Evolutionary conservation across 2,329 filamentous ascomycete species (phyloP).

Genomic region (Ophiocordyceps unilateralis): DNA sequence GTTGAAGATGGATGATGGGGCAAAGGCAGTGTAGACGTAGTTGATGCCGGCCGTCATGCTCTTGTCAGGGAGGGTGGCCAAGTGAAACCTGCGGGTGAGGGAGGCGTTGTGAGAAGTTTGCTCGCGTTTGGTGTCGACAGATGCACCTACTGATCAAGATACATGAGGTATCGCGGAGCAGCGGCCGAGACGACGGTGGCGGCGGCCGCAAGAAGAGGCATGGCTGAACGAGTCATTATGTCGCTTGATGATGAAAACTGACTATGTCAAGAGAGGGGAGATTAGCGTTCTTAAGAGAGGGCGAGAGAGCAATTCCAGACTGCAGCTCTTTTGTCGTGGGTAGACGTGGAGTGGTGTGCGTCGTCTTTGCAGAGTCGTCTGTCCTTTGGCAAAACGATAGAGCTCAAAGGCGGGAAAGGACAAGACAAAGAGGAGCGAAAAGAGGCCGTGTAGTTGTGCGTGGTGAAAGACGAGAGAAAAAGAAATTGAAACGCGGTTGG

Average conservation of each 20-base stretch:
- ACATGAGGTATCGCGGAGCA: conserved; percentile 19
- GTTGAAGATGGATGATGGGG: conserved; percentile 30
- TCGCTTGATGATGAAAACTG: not conserved
- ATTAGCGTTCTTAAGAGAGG: no score
- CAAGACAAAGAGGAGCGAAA: no score
- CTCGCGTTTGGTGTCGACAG: not conserved
- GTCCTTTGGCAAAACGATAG: no score
- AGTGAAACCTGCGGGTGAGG: conserved; percentile 22
- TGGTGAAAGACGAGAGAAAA: no score
- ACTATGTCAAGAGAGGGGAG: not conserved
- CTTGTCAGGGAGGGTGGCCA: conserved; percentile 15
- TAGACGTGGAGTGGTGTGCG: no score
- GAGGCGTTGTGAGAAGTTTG: not conserved
- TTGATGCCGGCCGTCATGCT: conserved; percentile 27
- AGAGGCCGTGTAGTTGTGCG: no score
- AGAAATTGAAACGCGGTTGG: no score
- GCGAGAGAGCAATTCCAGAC: no score
- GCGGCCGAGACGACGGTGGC: conserved; percentile 6
- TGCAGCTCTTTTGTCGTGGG: no score
- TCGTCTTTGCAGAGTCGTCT: no score
- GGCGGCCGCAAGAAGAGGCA: conserved; percentile 5
- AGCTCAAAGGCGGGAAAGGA: no score
- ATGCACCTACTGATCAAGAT: conserved; percentile 25
- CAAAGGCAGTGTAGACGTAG: conserved; percentile 38
- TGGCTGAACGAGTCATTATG: conserved; percentile 4